A percentile compares a stretch with the other conserved stretches of the same genome.
Evolutionary conservation across 1,284 basidiomycete species (phyloP).

Genomic region (Fomes fomentarius): DNA sequence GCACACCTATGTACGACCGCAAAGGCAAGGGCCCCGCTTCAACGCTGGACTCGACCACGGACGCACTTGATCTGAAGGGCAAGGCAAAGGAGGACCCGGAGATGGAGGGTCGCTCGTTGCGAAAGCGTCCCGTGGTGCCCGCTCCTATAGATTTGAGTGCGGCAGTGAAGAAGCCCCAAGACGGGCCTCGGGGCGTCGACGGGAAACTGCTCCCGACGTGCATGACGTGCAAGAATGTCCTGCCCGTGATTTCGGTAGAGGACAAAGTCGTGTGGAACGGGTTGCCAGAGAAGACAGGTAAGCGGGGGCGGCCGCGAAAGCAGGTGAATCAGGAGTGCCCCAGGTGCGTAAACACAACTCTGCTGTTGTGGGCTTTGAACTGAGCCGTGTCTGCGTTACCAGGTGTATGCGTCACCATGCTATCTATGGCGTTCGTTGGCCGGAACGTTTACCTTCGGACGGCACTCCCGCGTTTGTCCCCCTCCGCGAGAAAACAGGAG

Average conservation of each 20-base stretch:
- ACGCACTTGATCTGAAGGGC: conserved; percentile 23
- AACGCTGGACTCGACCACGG: conserved; percentile 27
- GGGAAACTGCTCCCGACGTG: conserved; percentile 57
- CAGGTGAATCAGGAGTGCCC: conserved; percentile 72
- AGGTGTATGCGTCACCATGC: conserved; percentile 79
- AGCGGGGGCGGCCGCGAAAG: conserved; percentile 44
- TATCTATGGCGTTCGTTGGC: conserved; percentile 74
- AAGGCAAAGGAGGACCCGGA: conserved; percentile 28
- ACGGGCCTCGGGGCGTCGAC: conserved; percentile 33
- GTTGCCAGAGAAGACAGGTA: conserved; percentile 48
- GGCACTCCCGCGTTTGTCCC: conserved; percentile 45
- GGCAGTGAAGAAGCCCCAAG: conserved; percentile 36
- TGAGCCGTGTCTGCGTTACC: not conserved
- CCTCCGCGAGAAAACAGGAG: conserved; percentile 49
- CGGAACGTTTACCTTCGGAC: conserved; percentile 56
- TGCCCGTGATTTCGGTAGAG: conserved; percentile 75
- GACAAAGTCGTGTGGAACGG: conserved; percentile 74
- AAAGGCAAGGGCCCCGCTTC: conserved; percentile 33
- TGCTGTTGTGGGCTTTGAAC: not conserved
- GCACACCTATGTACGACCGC: conserved; percentile 27
- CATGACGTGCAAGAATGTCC: conserved; percentile 63
- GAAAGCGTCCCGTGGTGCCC: conserved; percentile 26
- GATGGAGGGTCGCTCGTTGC: conserved; percentile 33
- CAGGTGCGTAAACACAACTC: conserved; percentile 47
- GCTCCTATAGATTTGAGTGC: conserved; percentile 23